Evolutionary conservation across 495 filamentous ascomycete species (phyloP).

Genomic region (Penicillium canariense): DNA sequence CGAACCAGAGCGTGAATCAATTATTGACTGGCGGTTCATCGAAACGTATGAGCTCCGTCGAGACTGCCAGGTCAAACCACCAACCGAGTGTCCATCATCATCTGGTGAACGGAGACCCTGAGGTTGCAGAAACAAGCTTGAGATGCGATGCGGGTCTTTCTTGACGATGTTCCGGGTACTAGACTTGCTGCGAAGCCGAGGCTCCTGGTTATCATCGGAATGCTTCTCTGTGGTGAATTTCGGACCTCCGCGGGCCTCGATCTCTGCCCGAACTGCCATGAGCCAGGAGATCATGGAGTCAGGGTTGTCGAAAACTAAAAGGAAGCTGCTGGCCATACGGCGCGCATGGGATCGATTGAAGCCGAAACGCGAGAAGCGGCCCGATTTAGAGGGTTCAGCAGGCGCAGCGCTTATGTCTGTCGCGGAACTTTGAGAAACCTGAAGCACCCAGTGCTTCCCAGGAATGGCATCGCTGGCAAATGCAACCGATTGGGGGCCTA

Average conservation of each 20-base stretch:
- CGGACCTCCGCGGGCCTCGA: constrained; percentile 67
- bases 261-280: constrained; percentile 60
- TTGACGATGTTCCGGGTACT: constrained; percentile 38
- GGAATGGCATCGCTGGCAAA: constrained; percentile 93
- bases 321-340: constrained; percentile 61
- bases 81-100: constrained; percentile 29
- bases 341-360: constrained; percentile 60
- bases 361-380: constrained; percentile 69
- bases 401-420: constrained; percentile 54
- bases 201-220: constrained; percentile 31
- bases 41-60: constrained; percentile 33
- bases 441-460: constrained; percentile 88
- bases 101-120: constrained; percentile 26
- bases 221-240: constrained; percentile 57
- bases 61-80: constrained; percentile 27
- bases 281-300: constrained; percentile 86
- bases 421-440: constrained; percentile 73
- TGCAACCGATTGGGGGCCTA: constrained; percentile 83
- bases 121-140: constrained; percentile 59
- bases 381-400: constrained; percentile 49
- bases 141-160: constrained; percentile 59
- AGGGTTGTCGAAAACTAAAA: constrained; percentile 77
- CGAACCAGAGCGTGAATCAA: constrained; percentile 34
- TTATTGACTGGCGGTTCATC: constrained; percentile 29
- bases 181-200: constrained; percentile 42